These are phyloP conservation scores for Noccaea bulbosa DNA, from an alignment of 345 rosid genomes.

Conservation along the genomic window DNA sequence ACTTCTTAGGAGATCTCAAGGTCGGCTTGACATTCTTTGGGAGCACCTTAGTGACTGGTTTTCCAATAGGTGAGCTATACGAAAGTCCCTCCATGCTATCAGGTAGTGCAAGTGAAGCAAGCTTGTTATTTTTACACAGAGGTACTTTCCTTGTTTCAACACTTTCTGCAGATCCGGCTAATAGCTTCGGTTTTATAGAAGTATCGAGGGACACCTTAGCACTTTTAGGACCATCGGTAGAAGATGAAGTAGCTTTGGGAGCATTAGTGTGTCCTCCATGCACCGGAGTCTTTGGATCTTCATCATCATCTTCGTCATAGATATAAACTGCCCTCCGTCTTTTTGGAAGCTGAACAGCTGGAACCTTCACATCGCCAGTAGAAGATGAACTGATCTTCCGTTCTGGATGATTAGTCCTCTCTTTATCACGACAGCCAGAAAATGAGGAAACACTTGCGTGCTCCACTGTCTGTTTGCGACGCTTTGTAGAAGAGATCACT, in stretches of 20 bases:
- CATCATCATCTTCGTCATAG: conserved; percentile 66
- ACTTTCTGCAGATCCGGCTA: conserved; percentile 38
- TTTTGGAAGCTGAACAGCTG: conserved; percentile 53
- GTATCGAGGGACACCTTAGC: conserved; percentile 39
- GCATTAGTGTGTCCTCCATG: conserved; percentile 57
- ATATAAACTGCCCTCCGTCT: conserved; percentile 80
- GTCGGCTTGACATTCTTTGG: conserved; percentile 45
- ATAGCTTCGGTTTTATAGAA: conserved; percentile 40
- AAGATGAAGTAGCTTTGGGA: conserved; percentile 43
- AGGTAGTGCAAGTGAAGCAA: conserved; percentile 41
- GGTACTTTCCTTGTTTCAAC: conserved; percentile 42
- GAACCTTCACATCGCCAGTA: conserved; percentile 46
- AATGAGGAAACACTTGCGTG: conserved; percentile 58
- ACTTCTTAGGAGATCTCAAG: conserved; percentile 56
- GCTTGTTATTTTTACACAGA: conserved; percentile 43
- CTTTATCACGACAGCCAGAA: conserved; percentile 50
- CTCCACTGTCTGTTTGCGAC: conserved; percentile 62
- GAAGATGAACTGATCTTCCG: conserved; percentile 48
- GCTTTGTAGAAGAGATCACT: conserved; percentile 61
- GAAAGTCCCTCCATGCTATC: conserved; percentile 40
- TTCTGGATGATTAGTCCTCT: conserved; percentile 47
- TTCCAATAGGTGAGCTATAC: conserved; percentile 43
- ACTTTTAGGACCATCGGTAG: conserved; percentile 46
- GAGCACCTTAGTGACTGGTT: conserved; percentile 47
- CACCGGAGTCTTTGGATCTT: conserved; percentile 81